phyloP scores from a whole-genome alignment of 2,329 filamentous ascomycete species.

The Madurella fahalii region DNA sequence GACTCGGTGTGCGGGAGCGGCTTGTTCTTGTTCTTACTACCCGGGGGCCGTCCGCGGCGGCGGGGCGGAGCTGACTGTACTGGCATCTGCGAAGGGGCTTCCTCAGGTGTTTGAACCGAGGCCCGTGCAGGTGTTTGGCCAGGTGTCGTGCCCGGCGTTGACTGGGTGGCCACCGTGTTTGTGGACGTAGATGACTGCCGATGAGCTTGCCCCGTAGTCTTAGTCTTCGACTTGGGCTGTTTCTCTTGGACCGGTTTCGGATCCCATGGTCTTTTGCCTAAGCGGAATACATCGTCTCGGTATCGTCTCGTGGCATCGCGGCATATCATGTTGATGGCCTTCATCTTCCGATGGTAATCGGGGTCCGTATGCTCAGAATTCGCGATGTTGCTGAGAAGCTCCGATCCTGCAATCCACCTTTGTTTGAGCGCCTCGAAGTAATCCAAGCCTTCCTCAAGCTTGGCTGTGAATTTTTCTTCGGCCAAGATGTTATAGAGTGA shows the following conservation, averaged over 20 bases:
- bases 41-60: constrained; percentile 8
- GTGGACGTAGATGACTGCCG: background rate
- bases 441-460: constrained; percentile 65
- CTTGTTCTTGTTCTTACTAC: constrained; percentile 6
- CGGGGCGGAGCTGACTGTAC: background rate
- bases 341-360: constrained; percentile 51
- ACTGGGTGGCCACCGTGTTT: too few relatives aligned
- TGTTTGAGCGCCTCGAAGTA: constrained; percentile 69
- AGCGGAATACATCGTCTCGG: constrained; percentile 60
- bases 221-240: constrained; percentile 6
- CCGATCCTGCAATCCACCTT: constrained; percentile 59
- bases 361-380: constrained; percentile 48
- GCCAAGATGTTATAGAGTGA: constrained; percentile 64
- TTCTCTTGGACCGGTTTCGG: constrained; percentile 36
- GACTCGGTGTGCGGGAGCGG: constrained; percentile 2
- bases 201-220: background rate
- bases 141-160: background rate
- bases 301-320: constrained; percentile 75
- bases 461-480: constrained; percentile 64
- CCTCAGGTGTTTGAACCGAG: background rate
- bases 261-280: constrained; percentile 16
- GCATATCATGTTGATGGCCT: constrained; percentile 66
- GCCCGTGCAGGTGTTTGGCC: background rate
- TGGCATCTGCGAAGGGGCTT: background rate
- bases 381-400: constrained; percentile 52